Percentiles rank a stretch among this genome's conserved stretches.
phyloP scores from a whole-genome alignment of 1,284 basidiomycete species.

The Paramarasmius palmivorus region DNA sequence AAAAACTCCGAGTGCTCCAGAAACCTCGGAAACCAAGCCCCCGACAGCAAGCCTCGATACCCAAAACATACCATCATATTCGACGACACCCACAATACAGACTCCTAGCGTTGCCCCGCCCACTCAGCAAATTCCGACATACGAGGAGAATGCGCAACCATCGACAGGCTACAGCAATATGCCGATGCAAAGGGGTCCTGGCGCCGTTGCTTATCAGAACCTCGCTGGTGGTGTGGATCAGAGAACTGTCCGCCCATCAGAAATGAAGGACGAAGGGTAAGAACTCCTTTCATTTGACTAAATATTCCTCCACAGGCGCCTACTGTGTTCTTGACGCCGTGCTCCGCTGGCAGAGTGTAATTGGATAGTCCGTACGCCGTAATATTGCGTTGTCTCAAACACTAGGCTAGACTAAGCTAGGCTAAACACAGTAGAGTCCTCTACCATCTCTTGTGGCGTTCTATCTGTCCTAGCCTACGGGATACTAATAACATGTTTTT shows the following conservation, averaged over 20 bases:
- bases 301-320: slow-evolving; percentile 8
- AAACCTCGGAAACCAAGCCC: slow-evolving; percentile 12
- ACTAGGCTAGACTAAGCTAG: slow-evolving; percentile 67
- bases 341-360: slow-evolving; percentile 5
- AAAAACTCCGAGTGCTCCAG: background rate
- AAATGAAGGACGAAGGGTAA: slow-evolving; percentile 99
- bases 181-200: slow-evolving; percentile 15
- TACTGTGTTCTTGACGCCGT: slow-evolving; percentile 2
- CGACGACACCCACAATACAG: background rate
- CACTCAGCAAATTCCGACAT: slow-evolving; percentile 75
- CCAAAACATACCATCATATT: no score
- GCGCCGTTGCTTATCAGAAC: slow-evolving; percentile 41
- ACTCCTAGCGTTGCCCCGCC: slow-evolving; percentile 28
- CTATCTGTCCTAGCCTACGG: slow-evolving; percentile 68
- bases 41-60: slow-evolving; percentile 15
- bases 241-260: slow-evolving; percentile 80
- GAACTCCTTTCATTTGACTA: slow-evolving; percentile 31
- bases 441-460: slow-evolving; percentile 58
- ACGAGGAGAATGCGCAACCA: slow-evolving; percentile 54
- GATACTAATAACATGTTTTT: slow-evolving; percentile 72
- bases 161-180: slow-evolving; percentile 46
- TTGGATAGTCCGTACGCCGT: slow-evolving; percentile 35
- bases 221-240: slow-evolving; percentile 46
- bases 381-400: slow-evolving; percentile 63
- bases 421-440: slow-evolving; percentile 70